Base-by-base conservation (phyloP, 352 stramenopile genomes). In the Phytophthora pini region DNA sequence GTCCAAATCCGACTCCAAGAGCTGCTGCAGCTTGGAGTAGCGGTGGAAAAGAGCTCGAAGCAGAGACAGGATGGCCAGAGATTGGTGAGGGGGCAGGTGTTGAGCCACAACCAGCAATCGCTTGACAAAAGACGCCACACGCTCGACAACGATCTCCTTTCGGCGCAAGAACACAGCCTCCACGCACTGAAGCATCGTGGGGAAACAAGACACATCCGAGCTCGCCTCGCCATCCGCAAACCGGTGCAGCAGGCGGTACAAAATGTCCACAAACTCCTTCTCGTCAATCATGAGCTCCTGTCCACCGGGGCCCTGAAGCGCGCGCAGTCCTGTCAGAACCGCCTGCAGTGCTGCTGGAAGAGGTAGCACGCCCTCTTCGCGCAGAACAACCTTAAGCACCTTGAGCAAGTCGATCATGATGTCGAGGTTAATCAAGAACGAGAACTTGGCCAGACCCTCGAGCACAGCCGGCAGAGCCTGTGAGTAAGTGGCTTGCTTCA, bases 381-480 rank as follows among this genome's bases (percentile, higher is more conserved):
- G 84, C 26, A 99, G 79, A 57, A 99, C 78, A 24, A 91, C 77
- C 72, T 98, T 99, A 26, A 99, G 83, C 39, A 99, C 91, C 60
- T 95, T 97, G 56, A 99, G 80, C 45, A 99, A 68, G 70, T 99
- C 95, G 26, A 97, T 91, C 77, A 99, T 97, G 36, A 98, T 98
- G 74, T 99, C 96, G n/a, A 99, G 80, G 69, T 99, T 98, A 60
- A 99, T 98, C 9, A 99, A 61, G 82, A 99, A 98, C 13, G 94
- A 95, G 82, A 97, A 98, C 66, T 98, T 98, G 40, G 92, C 86
- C 41, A 99, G 81, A 2, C 97, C 97, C 60, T 93, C 85, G 17
- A 99, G 83, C 51, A 98, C 94, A 1, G 90, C 88, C 1, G 95
- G 94, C 53, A 99, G 64, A 15, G 97, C 78, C n/a, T 87, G 79